phyloP scores from a whole-genome alignment of 2,329 filamentous ascomycete genomes.

The Madurella fahalii region DNA sequence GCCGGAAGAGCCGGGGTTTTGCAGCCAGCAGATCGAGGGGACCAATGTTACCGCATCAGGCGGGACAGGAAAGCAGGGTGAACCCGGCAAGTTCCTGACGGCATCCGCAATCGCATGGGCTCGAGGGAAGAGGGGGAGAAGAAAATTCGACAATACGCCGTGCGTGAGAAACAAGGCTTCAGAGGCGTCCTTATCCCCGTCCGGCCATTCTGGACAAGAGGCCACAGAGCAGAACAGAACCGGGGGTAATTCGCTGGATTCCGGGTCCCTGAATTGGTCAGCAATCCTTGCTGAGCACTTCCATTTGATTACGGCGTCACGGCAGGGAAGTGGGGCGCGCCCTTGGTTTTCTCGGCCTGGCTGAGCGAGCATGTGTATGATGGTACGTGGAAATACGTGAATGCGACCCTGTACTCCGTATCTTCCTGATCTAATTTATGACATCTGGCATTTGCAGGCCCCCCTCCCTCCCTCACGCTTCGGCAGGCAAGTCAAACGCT shows the following conservation, averaged over 20 bases:
- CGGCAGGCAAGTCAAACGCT: too few species aligned
- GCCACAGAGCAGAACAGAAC: conserved; percentile 10
- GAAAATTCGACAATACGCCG: conserved; percentile 5
- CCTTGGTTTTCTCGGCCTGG: conserved; percentile 5
- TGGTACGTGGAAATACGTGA: neutral
- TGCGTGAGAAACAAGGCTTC: neutral
- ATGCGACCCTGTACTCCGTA: neutral
- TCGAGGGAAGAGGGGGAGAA: conserved; percentile 2
- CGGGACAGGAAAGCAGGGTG: conserved; percentile 1
- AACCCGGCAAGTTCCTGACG: conserved; percentile 7
- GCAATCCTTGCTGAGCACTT: conserved; percentile 19
- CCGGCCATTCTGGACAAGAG: conserved; percentile 1
- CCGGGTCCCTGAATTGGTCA: conserved; percentile 27
- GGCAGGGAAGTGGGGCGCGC: conserved; percentile 18
- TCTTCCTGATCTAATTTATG: neutral
- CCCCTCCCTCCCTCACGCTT: too few species aligned
- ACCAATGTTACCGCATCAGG: conserved; percentile 12
- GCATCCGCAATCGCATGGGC: conserved; percentile 7
- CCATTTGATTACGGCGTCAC: conserved; percentile 23
- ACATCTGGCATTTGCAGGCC: too few species aligned
- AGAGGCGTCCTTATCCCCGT: neutral
- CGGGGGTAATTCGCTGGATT: conserved; percentile 11
- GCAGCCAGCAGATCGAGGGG: conserved; percentile 14
- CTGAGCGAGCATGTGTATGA: conserved; percentile 6
- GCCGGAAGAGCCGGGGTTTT: conserved; percentile 26